These are phyloP conservation scores for Aspergillus alliaceus DNA, from an alignment of 2,329 filamentous ascomycete species.

Conservation along the genomic window DNA sequence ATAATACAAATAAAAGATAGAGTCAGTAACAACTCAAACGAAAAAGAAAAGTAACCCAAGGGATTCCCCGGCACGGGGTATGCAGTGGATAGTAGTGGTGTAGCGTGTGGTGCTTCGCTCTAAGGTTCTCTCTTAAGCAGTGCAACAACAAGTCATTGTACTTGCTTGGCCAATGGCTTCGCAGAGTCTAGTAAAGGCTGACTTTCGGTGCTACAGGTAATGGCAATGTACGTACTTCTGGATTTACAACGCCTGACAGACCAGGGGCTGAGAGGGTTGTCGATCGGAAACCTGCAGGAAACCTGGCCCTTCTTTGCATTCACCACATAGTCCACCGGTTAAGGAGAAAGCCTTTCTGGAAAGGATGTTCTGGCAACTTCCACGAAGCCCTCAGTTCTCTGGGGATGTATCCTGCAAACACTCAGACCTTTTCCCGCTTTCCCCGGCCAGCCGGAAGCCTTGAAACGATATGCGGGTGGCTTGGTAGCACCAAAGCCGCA, in stretches of 20 bases:
- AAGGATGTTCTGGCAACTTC: slow-evolving; percentile 10
- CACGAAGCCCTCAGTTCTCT: slow-evolving; percentile 10
- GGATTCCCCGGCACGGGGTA: slow-evolving; percentile 5
- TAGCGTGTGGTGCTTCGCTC: slow-evolving; percentile 16
- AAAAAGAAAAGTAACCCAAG: slow-evolving; percentile 2
- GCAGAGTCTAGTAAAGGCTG: slow-evolving; percentile 23
- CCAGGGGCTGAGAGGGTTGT: slow-evolving; percentile 12
- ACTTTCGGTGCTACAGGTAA: slow-evolving; percentile 30
- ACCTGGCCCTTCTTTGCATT: slow-evolving; percentile 15
- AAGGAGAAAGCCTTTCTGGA: slow-evolving; percentile 14
- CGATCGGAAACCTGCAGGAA: slow-evolving; percentile 30
- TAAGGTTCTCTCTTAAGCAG: slow-evolving; percentile 24
- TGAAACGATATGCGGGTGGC: slow-evolving; percentile 16
- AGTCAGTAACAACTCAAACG: not conserved
- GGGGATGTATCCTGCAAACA: slow-evolving; percentile 18
- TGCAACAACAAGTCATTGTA: slow-evolving; percentile 32
- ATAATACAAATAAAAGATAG: slow-evolving; percentile 4
- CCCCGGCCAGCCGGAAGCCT: slow-evolving; percentile 23
- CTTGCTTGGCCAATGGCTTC: slow-evolving; percentile 29
- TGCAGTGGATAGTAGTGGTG: slow-evolving; percentile 8
- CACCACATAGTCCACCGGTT: slow-evolving; percentile 9
- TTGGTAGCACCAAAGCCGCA: slow-evolving; percentile 18
- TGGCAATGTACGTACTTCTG: slow-evolving; percentile 15
- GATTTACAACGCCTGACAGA: slow-evolving; percentile 15
- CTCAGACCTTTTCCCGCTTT: slow-evolving; percentile 17